phyloP scores from a whole-genome alignment of 2,329 filamentous ascomycete species.

The Trichophyton verrucosum region DNA sequence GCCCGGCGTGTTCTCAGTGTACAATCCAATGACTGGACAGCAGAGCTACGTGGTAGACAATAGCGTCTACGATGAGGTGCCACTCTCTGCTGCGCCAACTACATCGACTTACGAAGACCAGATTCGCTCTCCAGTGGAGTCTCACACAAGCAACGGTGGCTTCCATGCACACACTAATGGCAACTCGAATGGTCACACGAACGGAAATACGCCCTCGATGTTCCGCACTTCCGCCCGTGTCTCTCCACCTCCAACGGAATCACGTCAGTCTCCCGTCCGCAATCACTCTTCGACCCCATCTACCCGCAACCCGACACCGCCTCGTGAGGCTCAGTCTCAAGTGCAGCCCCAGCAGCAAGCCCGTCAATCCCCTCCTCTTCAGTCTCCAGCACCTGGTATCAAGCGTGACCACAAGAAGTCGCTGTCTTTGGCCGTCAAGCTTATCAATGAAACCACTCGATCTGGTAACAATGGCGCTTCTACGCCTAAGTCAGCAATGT shows the following conservation, averaged over 20 bases:
- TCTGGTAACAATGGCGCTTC: conserved; percentile 39
- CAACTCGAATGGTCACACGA: neutral
- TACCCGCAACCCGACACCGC: conserved; percentile 6
- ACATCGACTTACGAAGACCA: neutral
- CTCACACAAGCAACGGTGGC: conserved; percentile 41
- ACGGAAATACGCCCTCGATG: neutral
- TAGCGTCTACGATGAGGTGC: conserved; percentile 39
- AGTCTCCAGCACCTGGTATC: conserved; percentile 42
- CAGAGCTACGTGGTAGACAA: conserved; percentile 69
- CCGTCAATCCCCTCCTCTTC: conserved; percentile 3
- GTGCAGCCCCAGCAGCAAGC: neutral
- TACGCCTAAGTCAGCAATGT: conserved; percentile 63
- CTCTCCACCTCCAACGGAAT: conserved; percentile 63
- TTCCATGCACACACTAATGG: conserved; percentile 18
- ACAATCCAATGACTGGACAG: conserved; percentile 76
- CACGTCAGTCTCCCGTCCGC: conserved; percentile 41
- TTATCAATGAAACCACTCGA: conserved; percentile 30
- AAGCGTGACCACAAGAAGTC: conserved; percentile 85
- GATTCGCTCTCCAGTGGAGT: conserved; percentile 17
- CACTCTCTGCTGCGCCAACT: conserved; percentile 14
- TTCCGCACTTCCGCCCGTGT: conserved; percentile 55
- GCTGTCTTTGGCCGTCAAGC: conserved; percentile 47
- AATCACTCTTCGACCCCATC: conserved; percentile 39
- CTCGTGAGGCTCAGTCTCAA: conserved; percentile 6
- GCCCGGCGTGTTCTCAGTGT: conserved; percentile 68